Percentiles rank a stretch among this genome's conserved stretches.
Evolutionary conservation across 805 yeast species (phyloP).

Genomic region (Candida sithepensis): DNA sequence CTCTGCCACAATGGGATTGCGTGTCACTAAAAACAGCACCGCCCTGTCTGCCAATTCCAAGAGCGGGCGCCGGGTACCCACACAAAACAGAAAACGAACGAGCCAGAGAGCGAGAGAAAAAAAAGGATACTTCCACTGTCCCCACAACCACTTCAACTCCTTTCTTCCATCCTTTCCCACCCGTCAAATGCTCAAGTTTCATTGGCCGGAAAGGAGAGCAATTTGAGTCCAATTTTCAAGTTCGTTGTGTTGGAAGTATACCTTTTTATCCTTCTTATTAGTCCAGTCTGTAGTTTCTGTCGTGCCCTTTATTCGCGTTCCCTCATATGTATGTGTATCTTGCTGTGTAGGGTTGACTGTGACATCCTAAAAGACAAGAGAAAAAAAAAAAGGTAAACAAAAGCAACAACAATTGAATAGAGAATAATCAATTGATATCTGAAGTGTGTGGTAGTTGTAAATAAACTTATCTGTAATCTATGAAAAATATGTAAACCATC

Average conservation of each 20-base stretch:
- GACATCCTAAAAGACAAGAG: not conserved
- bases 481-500: not conserved
- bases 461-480: not conserved
- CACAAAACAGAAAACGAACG: not conserved
- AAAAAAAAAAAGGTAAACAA: not conserved
- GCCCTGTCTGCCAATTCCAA: not conserved
- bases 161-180: not conserved
- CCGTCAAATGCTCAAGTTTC: not conserved
- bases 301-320: not conserved
- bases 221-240: not conserved
- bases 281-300: not conserved
- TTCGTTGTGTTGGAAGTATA: not conserved
- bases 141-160: constrained; percentile 3
- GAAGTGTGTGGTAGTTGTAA: not conserved
- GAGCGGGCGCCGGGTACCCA: not conserved
- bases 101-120: constrained; percentile 1
- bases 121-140: constrained; percentile 8
- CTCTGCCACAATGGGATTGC: not conserved
- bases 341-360: not conserved
- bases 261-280: not conserved
- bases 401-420: not conserved
- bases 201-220: not conserved
- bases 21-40: not conserved
- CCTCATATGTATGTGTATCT: not conserved
- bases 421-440: not conserved